Evolutionary conservation across 2,329 filamentous ascomycete genomes (phyloP).

Genomic region (Lizonia empirigonia): DNA sequence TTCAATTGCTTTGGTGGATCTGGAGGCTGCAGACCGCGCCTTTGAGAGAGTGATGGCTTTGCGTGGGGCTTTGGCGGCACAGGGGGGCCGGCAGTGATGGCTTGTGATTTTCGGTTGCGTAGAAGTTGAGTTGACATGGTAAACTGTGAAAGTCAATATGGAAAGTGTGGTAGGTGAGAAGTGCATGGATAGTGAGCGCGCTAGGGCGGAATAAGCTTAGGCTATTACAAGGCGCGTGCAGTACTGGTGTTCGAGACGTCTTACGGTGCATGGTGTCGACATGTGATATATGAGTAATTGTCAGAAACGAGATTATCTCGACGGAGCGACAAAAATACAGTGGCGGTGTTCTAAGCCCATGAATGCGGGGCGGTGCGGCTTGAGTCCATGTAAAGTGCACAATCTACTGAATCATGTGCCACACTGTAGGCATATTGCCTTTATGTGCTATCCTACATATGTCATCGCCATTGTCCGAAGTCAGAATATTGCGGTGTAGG

Average conservation of each 20-base stretch:
- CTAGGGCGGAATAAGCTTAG: not conserved
- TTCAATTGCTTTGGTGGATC: slow-evolving; percentile 10
- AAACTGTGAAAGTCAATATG: not conserved
- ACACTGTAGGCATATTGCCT: not conserved
- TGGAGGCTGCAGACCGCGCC: not conserved
- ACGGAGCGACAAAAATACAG: not conserved
- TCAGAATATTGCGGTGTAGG: slow-evolving; percentile 21
- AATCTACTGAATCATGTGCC: not conserved
- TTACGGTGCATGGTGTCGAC: no score
- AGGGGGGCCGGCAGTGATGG: not conserved
- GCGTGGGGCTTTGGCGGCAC: slow-evolving; percentile 9
- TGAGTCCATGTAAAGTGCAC: no score
- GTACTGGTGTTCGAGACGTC: no score
- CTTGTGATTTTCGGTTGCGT: slow-evolving; percentile 2
- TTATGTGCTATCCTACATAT: not conserved
- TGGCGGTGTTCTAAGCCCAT: not conserved
- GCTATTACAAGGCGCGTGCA: no score
- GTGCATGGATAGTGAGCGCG: not conserved
- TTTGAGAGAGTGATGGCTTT: not conserved
- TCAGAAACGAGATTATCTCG: no score
- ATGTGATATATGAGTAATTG: no score
- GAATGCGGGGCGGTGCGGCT: no score
- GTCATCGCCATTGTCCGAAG: not conserved
- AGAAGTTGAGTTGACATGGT: not conserved
- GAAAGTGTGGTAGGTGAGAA: not conserved